phyloP scores from a whole-genome alignment of 495 filamentous ascomycete genomes.

The Aspergillus bridgeri region DNA sequence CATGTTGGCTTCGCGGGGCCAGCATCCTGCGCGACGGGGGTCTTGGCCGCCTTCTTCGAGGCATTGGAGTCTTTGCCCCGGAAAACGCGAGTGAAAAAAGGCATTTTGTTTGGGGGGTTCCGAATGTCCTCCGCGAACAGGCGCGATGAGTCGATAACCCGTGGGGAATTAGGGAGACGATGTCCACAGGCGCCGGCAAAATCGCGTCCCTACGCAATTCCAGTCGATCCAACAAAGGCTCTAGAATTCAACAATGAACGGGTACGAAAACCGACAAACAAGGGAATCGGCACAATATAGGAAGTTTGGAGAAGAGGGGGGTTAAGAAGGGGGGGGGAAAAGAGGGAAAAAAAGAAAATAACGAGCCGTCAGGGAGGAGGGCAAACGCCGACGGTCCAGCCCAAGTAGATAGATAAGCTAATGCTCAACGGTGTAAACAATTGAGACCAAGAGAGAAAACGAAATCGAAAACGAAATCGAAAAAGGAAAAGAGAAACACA shows the following conservation, averaged over 20 bases:
- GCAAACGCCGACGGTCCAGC: slow-evolving; percentile 15
- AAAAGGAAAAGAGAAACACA: slow-evolving; percentile 15
- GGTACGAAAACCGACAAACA: slow-evolving; percentile 5
- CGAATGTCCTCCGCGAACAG: slow-evolving; percentile 13
- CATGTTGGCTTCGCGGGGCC: slow-evolving; percentile 68
- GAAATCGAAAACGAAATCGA: slow-evolving; percentile 6
- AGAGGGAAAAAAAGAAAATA: slow-evolving; percentile 2
- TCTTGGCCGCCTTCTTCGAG: slow-evolving; percentile 57
- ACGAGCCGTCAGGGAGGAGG: slow-evolving; percentile 1
- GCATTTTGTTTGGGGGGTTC: slow-evolving; percentile 35
- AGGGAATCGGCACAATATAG: background rate
- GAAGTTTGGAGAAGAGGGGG: too few species aligned
- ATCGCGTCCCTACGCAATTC: background rate
- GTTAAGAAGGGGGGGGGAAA: background rate
- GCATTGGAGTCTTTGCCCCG: slow-evolving; percentile 62
- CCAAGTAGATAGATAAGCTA: background rate
- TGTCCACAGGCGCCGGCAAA: slow-evolving; percentile 10
- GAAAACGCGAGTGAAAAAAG: slow-evolving; percentile 70
- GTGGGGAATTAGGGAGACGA: slow-evolving; percentile 16
- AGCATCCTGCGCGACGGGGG: slow-evolving; percentile 42
- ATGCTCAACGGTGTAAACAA: background rate
- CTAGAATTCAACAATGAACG: slow-evolving; percentile 13
- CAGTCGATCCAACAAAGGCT: slow-evolving; percentile 4
- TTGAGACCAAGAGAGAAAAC: slow-evolving; percentile 10
- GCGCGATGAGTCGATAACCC: slow-evolving; percentile 12